Percentiles rank a stretch among this genome's conserved stretches.
These are phyloP conservation scores for Trichophyton simii DNA, from an alignment of 2,329 filamentous ascomycete genomes.

Conservation along the genomic window DNA sequence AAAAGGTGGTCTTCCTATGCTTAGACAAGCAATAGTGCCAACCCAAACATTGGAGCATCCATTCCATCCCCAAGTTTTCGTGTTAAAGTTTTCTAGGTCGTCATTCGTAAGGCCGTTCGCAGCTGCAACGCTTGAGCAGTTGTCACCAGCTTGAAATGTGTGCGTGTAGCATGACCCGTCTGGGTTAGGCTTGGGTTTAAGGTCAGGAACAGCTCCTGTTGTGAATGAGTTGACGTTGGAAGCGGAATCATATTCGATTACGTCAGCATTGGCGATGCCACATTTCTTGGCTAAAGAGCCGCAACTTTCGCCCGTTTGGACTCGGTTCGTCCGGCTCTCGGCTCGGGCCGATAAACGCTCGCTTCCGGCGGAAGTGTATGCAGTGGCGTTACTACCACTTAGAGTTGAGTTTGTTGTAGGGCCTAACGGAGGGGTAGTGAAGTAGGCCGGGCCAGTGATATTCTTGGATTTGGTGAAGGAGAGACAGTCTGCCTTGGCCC, in stretches of 20 bases:
- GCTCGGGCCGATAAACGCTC: background rate
- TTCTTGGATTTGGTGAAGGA: background rate
- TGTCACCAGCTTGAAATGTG: constrained; percentile 24
- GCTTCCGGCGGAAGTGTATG: background rate
- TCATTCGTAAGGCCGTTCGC: constrained; percentile 21
- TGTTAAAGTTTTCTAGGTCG: constrained; percentile 32
- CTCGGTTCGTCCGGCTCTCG: background rate
- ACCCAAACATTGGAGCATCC: constrained; percentile 26
- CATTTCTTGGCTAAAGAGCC: background rate
- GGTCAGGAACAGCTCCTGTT: constrained; percentile 24
- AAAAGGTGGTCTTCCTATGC: constrained; percentile 30
- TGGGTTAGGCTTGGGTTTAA: constrained; percentile 23
- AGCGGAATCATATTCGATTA: constrained; percentile 15
- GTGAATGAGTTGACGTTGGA: constrained; percentile 22
- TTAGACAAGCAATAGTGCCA: constrained; percentile 30
- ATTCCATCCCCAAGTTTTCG: constrained; percentile 33
- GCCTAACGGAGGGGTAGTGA: background rate
- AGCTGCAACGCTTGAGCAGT: constrained; percentile 29
- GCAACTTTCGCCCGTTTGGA: constrained; percentile 4
- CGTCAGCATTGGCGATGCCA: background rate
- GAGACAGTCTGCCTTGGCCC: constrained; percentile 4
- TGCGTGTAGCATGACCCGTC: constrained; percentile 31
- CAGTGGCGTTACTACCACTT: background rate
- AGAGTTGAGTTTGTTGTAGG: background rate
- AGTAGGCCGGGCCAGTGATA: background rate